A percentile compares a stretch with the other conserved stretches of the same genome.
Conservation (phyloP, 257 asterid species). For the Thymus quinquecostatus region DNA sequence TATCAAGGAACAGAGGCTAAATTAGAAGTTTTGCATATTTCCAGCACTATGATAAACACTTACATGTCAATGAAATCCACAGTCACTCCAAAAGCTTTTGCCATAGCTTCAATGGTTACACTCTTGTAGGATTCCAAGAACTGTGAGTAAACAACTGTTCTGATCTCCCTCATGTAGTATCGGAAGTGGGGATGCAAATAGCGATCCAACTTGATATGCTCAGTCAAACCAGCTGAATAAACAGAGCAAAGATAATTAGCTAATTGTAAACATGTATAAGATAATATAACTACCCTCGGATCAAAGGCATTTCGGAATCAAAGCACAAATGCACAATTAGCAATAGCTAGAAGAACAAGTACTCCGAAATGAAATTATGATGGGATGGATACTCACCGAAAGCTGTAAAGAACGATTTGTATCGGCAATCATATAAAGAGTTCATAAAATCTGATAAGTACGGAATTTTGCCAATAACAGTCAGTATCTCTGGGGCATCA, state of each 20-base stretch:
- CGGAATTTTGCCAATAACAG: constrained; percentile 82
- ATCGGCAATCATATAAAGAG: constrained; percentile 81
- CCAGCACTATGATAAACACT: constrained; percentile 26
- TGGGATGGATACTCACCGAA: constrained; percentile 57
- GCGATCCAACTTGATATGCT: constrained; percentile 75
- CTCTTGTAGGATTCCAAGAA: constrained; percentile 87
- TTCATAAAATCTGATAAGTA: constrained; percentile 75
- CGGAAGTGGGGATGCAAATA: constrained; percentile 82
- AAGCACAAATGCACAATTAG: not conserved
- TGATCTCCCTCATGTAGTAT: constrained; percentile 84
- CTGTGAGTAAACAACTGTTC: constrained; percentile 82
- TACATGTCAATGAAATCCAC: constrained; percentile 79
- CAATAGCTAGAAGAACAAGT: constrained; percentile 17
- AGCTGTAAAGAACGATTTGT: constrained; percentile 79
- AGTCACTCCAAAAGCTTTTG: constrained; percentile 81
- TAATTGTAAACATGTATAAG: not conserved
- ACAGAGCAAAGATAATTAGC: constrained; percentile 6
- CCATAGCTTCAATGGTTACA: constrained; percentile 88
- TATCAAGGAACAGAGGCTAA: not conserved
- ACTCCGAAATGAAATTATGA: not conserved
- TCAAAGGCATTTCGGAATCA: not conserved
- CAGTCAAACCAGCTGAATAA: constrained; percentile 74
- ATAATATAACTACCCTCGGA: not conserved
- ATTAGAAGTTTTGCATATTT: not conserved
- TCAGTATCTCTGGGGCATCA: constrained; percentile 93